phyloP scores from a whole-genome alignment of 768 basidiomycete species.

The Fibroporia radiculosa region DNA sequence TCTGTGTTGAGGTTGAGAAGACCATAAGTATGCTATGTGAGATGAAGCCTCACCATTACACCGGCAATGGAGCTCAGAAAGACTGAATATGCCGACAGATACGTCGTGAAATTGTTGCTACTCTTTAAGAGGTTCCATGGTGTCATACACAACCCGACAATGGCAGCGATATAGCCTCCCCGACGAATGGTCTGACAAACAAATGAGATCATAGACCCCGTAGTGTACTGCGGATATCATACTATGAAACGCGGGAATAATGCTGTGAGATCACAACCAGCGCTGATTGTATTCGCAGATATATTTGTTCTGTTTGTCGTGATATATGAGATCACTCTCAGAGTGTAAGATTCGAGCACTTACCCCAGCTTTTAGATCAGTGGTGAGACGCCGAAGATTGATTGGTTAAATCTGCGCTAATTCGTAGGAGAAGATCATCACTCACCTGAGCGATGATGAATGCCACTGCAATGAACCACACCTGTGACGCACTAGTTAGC shows the following conservation, averaged over 20 bases:
- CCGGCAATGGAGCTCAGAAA: slow-evolving; percentile 77
- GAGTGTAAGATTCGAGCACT: slow-evolving; percentile 2
- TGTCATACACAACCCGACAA: slow-evolving; percentile 67
- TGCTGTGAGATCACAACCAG: slow-evolving; percentile 77
- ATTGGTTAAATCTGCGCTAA: too few relatives aligned
- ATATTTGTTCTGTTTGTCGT: slow-evolving; percentile 53
- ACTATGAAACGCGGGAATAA: slow-evolving; percentile 72
- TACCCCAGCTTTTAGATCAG: slow-evolving; percentile 22
- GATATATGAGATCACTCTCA: slow-evolving; percentile 2
- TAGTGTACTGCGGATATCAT: slow-evolving; percentile 15
- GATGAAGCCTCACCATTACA: slow-evolving; percentile 50
- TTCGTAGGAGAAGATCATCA: background rate
- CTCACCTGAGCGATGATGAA: slow-evolving; percentile 72
- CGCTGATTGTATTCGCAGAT: slow-evolving; percentile 76
- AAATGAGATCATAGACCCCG: background rate
- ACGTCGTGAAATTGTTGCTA: slow-evolving; percentile 72
- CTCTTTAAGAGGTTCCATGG: slow-evolving; percentile 72
- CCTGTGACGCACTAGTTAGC: slow-evolving; percentile 27
- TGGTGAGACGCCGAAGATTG: background rate
- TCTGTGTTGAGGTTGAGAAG: slow-evolving; percentile 28
- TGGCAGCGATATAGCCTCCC: slow-evolving; percentile 77
- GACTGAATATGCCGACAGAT: slow-evolving; percentile 76
- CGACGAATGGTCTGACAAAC: slow-evolving; percentile 63
- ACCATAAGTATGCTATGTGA: background rate
- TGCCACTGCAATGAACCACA: slow-evolving; percentile 72